Percentiles rank a stretch among this genome's conserved stretches.
Conservation (phyloP, 83 land plant genomes). For the Picea abies region DNA sequence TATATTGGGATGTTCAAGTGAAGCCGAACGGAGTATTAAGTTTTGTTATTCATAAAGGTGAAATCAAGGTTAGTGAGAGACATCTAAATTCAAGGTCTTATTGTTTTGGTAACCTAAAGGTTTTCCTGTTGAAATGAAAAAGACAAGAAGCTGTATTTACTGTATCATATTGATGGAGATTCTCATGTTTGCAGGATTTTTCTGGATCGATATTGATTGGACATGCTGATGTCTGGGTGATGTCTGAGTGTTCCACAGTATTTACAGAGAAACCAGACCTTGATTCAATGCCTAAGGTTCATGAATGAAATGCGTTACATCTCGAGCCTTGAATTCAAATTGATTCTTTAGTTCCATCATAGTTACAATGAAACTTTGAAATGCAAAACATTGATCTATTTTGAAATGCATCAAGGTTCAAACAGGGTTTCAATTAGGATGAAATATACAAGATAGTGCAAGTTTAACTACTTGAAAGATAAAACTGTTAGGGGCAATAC, state of each 20-base stretch:
- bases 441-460: neutral
- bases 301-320: neutral
- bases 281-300: constrained; percentile 17
- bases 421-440: neutral
- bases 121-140: neutral
- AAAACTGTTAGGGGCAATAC: neutral
- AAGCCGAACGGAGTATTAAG: constrained; percentile 7
- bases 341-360: neutral
- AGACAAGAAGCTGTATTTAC: neutral
- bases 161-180: neutral
- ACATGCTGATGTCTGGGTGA: constrained; percentile 23
- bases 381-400: neutral
- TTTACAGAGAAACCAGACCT: constrained; percentile 23
- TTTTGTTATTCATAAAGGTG: constrained; percentile 23
- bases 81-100: neutral
- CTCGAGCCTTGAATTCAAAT: neutral
- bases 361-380: constrained; percentile 1
- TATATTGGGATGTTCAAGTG: constrained; percentile 20
- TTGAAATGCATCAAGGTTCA: neutral
- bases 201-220: constrained; percentile 10
- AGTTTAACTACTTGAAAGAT: neutral
- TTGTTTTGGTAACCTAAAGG: neutral
- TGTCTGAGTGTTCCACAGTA: constrained; percentile 19
- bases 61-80: constrained; percentile 17
- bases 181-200: constrained; percentile 13